Evolutionary conservation across 352 stramenopile genomes (phyloP).

Genomic region (Phytophthora brassicae): DNA sequence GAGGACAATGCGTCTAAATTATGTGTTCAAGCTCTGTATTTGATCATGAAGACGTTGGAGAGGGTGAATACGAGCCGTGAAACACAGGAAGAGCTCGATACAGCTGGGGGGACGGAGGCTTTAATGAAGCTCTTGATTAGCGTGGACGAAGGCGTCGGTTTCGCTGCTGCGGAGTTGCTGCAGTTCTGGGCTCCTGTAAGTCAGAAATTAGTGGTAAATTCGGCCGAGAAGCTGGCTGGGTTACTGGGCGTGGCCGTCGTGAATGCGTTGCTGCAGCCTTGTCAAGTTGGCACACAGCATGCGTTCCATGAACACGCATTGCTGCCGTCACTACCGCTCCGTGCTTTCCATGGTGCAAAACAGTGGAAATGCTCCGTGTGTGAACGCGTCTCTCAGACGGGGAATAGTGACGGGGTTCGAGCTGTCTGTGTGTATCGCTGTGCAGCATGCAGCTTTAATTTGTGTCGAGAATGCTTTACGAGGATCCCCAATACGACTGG

Average conservation of each 20-base stretch:
- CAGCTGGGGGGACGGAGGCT: not conserved
- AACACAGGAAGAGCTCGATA: constrained; percentile 3
- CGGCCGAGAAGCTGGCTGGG: constrained; percentile 11
- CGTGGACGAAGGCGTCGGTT: constrained; percentile 34
- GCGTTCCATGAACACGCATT: constrained; percentile 45
- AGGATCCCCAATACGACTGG: constrained; percentile 53
- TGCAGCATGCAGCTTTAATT: constrained; percentile 52
- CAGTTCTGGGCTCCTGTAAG: constrained; percentile 29
- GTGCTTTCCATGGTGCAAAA: constrained; percentile 33
- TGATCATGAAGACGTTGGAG: constrained; percentile 26
- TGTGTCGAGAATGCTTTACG: constrained; percentile 65
- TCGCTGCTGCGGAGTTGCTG: constrained; percentile 33
- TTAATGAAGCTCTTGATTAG: constrained; percentile 10
- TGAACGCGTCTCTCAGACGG: constrained; percentile 29
- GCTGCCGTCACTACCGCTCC: constrained; percentile 31
- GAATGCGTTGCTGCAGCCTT: constrained; percentile 40
- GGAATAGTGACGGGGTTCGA: constrained; percentile 13
- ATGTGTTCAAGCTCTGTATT: constrained; percentile 27
- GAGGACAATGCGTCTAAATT: constrained; percentile 5
- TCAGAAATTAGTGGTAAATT: constrained; percentile 14
- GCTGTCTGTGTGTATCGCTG: constrained; percentile 47
- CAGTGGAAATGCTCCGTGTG: constrained; percentile 49
- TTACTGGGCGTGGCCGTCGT: constrained; percentile 33
- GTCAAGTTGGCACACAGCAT: constrained; percentile 32
- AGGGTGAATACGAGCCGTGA: constrained; percentile 10